These are phyloP conservation scores for Lactarius hengduanensis DNA, from an alignment of 768 basidiomycete species.

Conservation along the genomic window DNA sequence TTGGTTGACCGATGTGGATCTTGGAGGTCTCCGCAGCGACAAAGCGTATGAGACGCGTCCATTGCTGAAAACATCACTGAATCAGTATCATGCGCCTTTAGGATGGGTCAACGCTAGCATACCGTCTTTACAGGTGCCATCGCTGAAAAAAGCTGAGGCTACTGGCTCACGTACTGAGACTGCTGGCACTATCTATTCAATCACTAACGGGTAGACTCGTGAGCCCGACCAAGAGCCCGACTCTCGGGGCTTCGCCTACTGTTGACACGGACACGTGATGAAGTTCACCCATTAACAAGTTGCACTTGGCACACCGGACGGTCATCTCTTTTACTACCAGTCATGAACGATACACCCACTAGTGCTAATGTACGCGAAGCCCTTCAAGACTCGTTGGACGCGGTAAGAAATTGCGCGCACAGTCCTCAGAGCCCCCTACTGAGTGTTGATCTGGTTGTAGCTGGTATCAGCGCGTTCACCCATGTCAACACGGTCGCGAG, in stretches of 20 bases:
- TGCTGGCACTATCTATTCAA: background rate
- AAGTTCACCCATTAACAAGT: background rate
- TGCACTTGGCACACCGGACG: background rate
- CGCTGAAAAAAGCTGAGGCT: constrained; percentile 18
- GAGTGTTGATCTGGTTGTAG: constrained; percentile 38
- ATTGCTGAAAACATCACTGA: constrained; percentile 46
- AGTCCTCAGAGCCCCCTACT: background rate
- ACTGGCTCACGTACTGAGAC: background rate
- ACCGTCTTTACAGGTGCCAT: constrained; percentile 65
- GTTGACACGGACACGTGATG: constrained; percentile 22
- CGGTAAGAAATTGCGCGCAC: constrained; percentile 44
- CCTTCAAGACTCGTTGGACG: constrained; percentile 64
- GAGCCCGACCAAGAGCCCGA: too few relatives aligned
- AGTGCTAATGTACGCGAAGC: constrained; percentile 40
- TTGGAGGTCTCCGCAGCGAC: constrained; percentile 70
- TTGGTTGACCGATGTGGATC: constrained; percentile 76
- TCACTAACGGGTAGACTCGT: background rate
- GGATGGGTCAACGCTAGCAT: constrained; percentile 27
- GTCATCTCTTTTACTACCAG: background rate
- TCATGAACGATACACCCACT: constrained; percentile 11
- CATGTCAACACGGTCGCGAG: constrained; percentile 47
- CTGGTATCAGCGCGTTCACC: constrained; percentile 63
- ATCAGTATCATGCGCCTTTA: background rate
- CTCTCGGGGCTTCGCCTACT: too few relatives aligned
- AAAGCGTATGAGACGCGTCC: constrained; percentile 82